These are phyloP conservation scores for Pseudogymnoascus sp. DNA, from an alignment of 2,329 filamentous ascomycete species.

Conservation along the genomic window DNA sequence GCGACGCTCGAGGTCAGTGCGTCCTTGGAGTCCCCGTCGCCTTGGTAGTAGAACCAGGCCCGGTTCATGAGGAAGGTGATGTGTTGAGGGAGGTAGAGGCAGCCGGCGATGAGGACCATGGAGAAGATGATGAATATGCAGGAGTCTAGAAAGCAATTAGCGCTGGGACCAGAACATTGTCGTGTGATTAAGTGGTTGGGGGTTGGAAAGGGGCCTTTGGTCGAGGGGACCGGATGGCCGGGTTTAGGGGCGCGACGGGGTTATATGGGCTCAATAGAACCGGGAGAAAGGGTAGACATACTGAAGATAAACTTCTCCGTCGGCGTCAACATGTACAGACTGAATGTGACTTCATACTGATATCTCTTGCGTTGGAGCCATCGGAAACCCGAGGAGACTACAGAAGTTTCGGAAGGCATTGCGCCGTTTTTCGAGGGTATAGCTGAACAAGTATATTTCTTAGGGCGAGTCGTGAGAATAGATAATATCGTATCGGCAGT, in stretches of 20 bases:
- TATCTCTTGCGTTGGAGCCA: constrained; percentile 95
- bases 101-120: constrained; percentile 76
- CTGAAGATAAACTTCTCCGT: constrained; percentile 97
- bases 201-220: background rate
- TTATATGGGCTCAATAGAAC: background rate
- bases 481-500: background rate
- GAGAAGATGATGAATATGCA: constrained; percentile 84
- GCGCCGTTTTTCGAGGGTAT: background rate
- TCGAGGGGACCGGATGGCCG: background rate
- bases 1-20: constrained; percentile 17
- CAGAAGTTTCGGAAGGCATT: constrained; percentile 3
- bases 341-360: constrained; percentile 93
- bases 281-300: constrained; percentile 40
- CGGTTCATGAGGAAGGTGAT: constrained; percentile 72
- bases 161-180: background rate
- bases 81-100: constrained; percentile 91
- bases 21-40: constrained; percentile 43
- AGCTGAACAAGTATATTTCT: background rate
- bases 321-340: constrained; percentile 93
- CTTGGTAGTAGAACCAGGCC: constrained; percentile 90
- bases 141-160: constrained; percentile 55
- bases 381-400: constrained; percentile 40
- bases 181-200: background rate
- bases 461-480: background rate
- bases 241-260: background rate